Percentiles rank a stretch among this genome's conserved stretches.
phyloP scores from a whole-genome alignment of 495 filamentous ascomycete genomes.

The Haplographium delicatum region DNA sequence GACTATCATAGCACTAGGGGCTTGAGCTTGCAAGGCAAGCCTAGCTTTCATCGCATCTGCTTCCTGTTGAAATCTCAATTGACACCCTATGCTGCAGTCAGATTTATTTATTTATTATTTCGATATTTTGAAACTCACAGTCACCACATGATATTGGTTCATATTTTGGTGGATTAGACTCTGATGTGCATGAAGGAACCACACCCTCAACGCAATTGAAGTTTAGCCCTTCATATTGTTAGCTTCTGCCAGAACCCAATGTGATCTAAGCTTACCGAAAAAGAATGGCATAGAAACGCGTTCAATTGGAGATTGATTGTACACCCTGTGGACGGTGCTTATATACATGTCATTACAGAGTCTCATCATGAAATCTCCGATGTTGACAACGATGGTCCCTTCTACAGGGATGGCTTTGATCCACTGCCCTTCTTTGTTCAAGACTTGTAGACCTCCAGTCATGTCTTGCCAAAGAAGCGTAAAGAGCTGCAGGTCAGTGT shows the following conservation, averaged over 20 bases:
- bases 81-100: constrained; percentile 31
- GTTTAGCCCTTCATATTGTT: constrained; percentile 30
- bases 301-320: constrained; percentile 24
- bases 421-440: constrained; percentile 47
- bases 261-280: constrained; percentile 29
- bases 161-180: constrained; percentile 48
- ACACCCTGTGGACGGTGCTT: constrained; percentile 42
- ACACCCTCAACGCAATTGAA: constrained; percentile 43
- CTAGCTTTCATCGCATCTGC: constrained; percentile 30
- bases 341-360: constrained; percentile 57
- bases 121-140: constrained; percentile 25
- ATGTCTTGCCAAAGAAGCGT: constrained; percentile 54
- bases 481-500: constrained; percentile 54
- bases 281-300: constrained; percentile 54
- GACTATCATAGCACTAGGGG: constrained; percentile 33
- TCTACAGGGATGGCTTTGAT: constrained; percentile 48
- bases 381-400: constrained; percentile 60
- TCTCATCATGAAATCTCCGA: constrained; percentile 60
- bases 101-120: neutral
- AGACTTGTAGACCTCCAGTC: constrained; percentile 48
- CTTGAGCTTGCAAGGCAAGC: constrained; percentile 20
- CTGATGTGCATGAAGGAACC: constrained; percentile 47
- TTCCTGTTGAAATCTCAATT: constrained; percentile 34
- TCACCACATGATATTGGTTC: constrained; percentile 54
- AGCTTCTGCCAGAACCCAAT: neutral